Base-by-base conservation (phyloP, 169 alveolate species). In the Plasmodium gonderi region DNA sequence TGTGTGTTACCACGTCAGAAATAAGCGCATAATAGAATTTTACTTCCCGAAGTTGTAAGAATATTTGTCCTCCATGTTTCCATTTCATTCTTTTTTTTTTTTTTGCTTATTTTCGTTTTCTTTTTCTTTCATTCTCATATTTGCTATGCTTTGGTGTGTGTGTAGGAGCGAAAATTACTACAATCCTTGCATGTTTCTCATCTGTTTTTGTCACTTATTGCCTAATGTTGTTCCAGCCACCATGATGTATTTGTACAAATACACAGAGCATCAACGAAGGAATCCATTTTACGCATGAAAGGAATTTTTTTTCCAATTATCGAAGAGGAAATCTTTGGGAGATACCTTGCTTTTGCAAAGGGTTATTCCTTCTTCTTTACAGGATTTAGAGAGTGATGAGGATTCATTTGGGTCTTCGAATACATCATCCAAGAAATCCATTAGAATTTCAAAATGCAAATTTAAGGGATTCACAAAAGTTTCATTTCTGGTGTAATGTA, bases 391-490 rank as follows among this genome's bases (percentile, higher is more conserved):
- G 31, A 54, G 38, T 14, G 78, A 42, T 20, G 67, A 38, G 44
- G 23, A 8, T 31, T 36, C 75, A 17, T 31, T 38, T 47, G 82
- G 44, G 38, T 36, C 81, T 74, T 74, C 60, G 40, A 33, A 51
- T 33, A 67, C 51, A 12, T 68, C 91, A 17, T 68, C 87, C 4
- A 33, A 74, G 29, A 74, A 85, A 85, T 85, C 92, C 29, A 54
- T 31, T n/a, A 85, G 42, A 29, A 85, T 72, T 75, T 85, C 92
- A 85, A 74, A 85, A 42, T 85, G 92, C 9, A 85, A 44, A 72
- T 26, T 74, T n/a, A 85, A 29, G 23, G 82, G 87, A 17, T 76
- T 54, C 36, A 75, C 42, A 3, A 2, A 14, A 11, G 38, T 74
- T 40, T 20, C 47, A 7, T 74, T 49, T 29, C 44, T 75, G 38